Base-by-base conservation (phyloP, 2,329 filamentous ascomycete species). In the Cladophialophora carrionii region DNA sequence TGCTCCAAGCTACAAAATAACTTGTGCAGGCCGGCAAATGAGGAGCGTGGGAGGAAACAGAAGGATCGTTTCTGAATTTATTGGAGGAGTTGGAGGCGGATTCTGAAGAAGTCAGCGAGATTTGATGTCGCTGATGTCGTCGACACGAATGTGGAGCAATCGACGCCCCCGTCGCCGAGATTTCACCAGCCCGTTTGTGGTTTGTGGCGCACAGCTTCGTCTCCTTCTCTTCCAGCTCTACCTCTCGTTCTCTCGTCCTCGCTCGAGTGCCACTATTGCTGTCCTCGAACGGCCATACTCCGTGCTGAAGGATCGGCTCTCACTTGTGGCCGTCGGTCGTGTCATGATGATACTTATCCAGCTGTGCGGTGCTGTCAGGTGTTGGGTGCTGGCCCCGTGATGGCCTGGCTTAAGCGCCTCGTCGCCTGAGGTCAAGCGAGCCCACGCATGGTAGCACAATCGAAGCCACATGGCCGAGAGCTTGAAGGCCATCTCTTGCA, bases 361-460 rank as follows among this genome's bases (percentile, higher is more conserved):
- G 31, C 32, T 26, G 41, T 22, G 17, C 24, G 29, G 56, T 32
- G 49, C 48, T 17, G 24, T 2, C 10, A 31, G 54, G 31, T 22
- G 56, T 52, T 51, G 4, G n/a, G 56, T 63, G 62, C 31, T 46
- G 61, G 57, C 66, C 66, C 41, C 26, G 63, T 66, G 66, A 68
- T 64, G 63, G 54, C 66, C 66, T 53, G 31, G n/a, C 53, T 31
- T 68, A 68, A 61, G 66, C 66, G 66, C 66, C 56, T 56, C 43
- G 22, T 8, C 22, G 49, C 37, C 22, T 20, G 20, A 17, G 10
- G 26, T 24, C 31, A 53, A 48, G 26, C 43, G 34, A 58, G 31
- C 26, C n/a, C 49, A 17, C 43, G 43, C 12, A 46, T 37, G 49
- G 26, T 48, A 31, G 43, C 29, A 58, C 49, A 34, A 57, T 54